A percentile compares a stretch with the other conserved stretches of the same genome.
These are phyloP conservation scores for Neopestalotiopsis sp. DNA, from an alignment of 2,329 filamentous ascomycete genomes.

Conservation along the genomic window DNA sequence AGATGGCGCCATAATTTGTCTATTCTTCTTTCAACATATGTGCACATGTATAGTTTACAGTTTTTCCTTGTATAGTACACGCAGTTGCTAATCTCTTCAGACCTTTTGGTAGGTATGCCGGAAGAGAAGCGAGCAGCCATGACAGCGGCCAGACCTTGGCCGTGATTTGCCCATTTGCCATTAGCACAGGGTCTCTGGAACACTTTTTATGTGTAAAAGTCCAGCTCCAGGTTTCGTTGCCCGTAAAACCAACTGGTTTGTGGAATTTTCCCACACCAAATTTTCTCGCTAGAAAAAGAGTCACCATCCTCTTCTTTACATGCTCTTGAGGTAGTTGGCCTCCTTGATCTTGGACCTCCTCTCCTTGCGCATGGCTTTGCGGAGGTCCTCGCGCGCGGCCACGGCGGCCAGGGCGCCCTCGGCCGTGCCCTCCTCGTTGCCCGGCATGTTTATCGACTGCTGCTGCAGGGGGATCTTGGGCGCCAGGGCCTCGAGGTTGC, in stretches of 20 bases:
- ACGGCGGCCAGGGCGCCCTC: constrained; percentile 54
- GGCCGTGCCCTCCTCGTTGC: constrained; percentile 46
- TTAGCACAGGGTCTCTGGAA: not conserved
- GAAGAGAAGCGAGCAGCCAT: not conserved
- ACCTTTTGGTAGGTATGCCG: not conserved
- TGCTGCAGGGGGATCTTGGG: constrained; percentile 78
- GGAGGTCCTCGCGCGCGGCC: constrained; percentile 65
- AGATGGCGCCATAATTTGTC: not conserved
- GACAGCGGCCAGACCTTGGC: not conserved
- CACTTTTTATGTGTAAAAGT: not conserved
- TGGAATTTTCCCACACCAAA: too few relatives aligned
- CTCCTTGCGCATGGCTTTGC: constrained; percentile 75
- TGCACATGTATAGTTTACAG: constrained; percentile 2
- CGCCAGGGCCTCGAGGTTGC: constrained; percentile 68
- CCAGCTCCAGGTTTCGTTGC: not conserved
- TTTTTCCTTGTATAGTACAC: not conserved
- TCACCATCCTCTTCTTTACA: constrained; percentile 51
- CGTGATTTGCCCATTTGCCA: not conserved
- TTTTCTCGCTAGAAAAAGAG: too few relatives aligned
- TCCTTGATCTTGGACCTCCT: constrained; percentile 82
- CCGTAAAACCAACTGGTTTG: too few relatives aligned
- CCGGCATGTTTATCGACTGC: constrained; percentile 77
- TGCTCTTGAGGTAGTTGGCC: constrained; percentile 82
- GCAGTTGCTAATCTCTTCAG: not conserved
- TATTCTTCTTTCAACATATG: not conserved